Base-by-base conservation (phyloP, 2,329 filamentous ascomycete species). In the Sclerotinia glacialis region DNA sequence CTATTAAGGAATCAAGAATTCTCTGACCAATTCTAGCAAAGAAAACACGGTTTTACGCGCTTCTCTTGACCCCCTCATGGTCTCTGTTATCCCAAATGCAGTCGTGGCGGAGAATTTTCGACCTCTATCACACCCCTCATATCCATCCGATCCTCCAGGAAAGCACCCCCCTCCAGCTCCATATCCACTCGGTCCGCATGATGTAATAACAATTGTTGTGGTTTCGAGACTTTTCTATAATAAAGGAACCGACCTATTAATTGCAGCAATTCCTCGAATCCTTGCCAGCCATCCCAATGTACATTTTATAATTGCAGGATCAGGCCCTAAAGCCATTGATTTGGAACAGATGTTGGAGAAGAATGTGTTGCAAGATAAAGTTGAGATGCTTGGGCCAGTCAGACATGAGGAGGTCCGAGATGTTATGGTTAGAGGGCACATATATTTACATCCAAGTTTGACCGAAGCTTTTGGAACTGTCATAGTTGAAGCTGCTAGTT, bases 151-250 rank as follows among this genome's bases (percentile, higher is more conserved):
- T 68, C 65, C 49, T 70, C 71, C 66, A 67, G 72, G 26, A 52
- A 74, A 66, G 5, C 76, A 80, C 54, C 70, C 74, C 11, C 77
- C 78, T 14, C 82, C 83, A 7, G 80, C 84, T 12, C 83, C 87
- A 0, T 88, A 88, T 64, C 87, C 86, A 8, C 84, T 96, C 3
- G 90, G 91, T 0, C 91, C 93, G 0, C 84, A 92, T 70, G 94
- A 97, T 73, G 90, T 88, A 14, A 94, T 99, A 74, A 97, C 93
- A 9, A 97, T 99, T 67, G 92, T 99, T 1, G 94, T 99, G 26
- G 96, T 99, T 69, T 97, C 93, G 11, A 92, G 95, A 26, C 86
- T 99, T 1, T 99, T 98, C 79, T 98, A 98, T 79, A 99, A 99
- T 79, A 99, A 99, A 78, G 95, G 95, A 68, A 98, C 92, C 1